Evolutionary conservation across 1,284 basidiomycete genomes (phyloP).

Genomic region (Cryptococcus amylolentus): DNA sequence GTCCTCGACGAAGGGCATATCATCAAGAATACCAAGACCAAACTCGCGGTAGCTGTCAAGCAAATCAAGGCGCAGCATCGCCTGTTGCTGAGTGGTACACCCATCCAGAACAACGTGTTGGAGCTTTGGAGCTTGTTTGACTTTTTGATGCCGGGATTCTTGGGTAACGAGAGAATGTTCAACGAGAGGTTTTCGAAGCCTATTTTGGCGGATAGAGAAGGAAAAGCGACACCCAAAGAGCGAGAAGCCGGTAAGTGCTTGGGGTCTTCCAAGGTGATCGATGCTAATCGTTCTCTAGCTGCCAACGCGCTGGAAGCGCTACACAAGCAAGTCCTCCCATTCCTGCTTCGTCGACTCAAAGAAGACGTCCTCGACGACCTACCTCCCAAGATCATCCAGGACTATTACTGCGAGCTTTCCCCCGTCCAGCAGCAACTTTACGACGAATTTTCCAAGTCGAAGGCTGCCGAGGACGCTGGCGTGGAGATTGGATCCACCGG

Average conservation of each 20-base stretch:
- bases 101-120: constrained; percentile 98
- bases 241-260: constrained; percentile 76
- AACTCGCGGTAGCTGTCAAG: constrained; percentile 95
- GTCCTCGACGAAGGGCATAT: constrained; percentile 98
- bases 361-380: constrained; percentile 96
- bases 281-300: constrained; percentile 54
- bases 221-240: constrained; percentile 79
- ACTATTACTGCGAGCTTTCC: constrained; percentile 97
- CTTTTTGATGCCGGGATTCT: constrained; percentile 98
- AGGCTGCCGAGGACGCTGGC: constrained; percentile 64
- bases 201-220: constrained; percentile 90
- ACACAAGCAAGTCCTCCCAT: constrained; percentile 99
- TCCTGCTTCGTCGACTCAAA: constrained; percentile 91
- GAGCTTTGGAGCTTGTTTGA: constrained; percentile 99
- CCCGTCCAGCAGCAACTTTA: constrained; percentile 89
- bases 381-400: constrained; percentile 99
- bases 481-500: constrained; percentile 56
- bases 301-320: constrained; percentile 89
- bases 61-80: constrained; percentile 85
- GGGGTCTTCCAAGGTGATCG: not conserved
- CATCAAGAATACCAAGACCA: constrained; percentile 98
- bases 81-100: constrained; percentile 91
- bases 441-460: constrained; percentile 84
- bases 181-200: constrained; percentile 96
- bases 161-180: constrained; percentile 92